These are phyloP conservation scores for Fusarium tjaetaba DNA, from an alignment of 2,329 filamentous ascomycete genomes.

Conservation along the genomic window DNA sequence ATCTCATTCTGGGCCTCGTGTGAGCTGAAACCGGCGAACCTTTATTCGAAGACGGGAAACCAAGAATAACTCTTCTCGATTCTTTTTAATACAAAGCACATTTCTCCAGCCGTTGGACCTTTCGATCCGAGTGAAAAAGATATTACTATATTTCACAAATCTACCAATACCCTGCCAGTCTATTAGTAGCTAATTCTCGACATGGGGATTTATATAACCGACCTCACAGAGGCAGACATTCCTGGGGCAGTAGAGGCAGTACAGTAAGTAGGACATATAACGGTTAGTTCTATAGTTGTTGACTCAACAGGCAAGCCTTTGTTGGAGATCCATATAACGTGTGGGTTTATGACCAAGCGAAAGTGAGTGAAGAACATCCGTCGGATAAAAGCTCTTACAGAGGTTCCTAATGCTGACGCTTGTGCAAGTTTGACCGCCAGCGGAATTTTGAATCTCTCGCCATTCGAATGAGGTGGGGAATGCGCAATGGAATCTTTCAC, in stretches of 20 bases:
- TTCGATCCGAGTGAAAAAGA: background rate
- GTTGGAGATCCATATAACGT: constrained; percentile 72
- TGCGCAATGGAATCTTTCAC: constrained; percentile 74
- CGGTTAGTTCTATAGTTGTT: rapidly evolving
- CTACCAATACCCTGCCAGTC: background rate
- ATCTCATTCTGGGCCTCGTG: background rate
- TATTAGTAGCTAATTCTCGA: background rate
- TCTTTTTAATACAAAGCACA: background rate
- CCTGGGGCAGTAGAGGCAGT: constrained; percentile 71
- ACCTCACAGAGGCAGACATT: constrained; percentile 68
- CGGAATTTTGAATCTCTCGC: constrained; percentile 72
- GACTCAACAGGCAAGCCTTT: constrained; percentile 61
- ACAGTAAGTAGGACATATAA: constrained; percentile 51
- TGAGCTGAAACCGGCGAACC: background rate
- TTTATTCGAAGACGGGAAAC: background rate
- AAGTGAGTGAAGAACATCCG: constrained; percentile 46
- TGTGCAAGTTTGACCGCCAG: constrained; percentile 62
- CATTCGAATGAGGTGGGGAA: constrained; percentile 75
- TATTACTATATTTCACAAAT: background rate
- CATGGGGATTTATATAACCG: constrained; percentile 65
- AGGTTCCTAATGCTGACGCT: rapidly evolving
- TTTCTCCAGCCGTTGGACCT: too few relatives aligned
- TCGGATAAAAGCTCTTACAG: rapidly evolving
- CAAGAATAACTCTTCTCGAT: too few relatives aligned
- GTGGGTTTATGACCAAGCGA: constrained; percentile 70